Percentiles rank a stretch among this genome's conserved stretches.
These are phyloP conservation scores for Populus deltoides DNA, from an alignment of 345 rosid species.

Conservation along the genomic window DNA sequence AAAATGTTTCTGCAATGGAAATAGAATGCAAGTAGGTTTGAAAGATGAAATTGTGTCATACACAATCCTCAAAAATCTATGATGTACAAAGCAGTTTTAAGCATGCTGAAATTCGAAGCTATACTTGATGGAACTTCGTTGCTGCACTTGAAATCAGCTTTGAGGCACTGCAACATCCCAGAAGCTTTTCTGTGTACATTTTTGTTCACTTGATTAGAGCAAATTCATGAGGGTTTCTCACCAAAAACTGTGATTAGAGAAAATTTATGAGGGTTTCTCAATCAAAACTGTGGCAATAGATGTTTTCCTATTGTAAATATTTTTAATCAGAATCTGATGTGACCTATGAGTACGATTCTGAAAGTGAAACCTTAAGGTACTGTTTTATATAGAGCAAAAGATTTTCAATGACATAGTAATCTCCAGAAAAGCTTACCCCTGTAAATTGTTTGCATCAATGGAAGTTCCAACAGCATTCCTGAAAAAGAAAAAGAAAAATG, in stretches of 20 bases:
- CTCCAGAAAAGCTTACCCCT: slow-evolving; percentile 22
- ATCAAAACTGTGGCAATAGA: background rate
- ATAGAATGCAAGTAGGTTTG: background rate
- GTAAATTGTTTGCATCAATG: slow-evolving; percentile 30
- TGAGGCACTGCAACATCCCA: slow-evolving; percentile 46
- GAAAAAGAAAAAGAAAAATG: slow-evolving; percentile 14
- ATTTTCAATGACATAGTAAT: background rate
- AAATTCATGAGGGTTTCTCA: background rate
- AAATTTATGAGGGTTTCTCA: background rate
- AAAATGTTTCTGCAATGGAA: slow-evolving; percentile 45
- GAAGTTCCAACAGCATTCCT: slow-evolving; percentile 53
- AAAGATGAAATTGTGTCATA: background rate
- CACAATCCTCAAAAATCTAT: background rate
- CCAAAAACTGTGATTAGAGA: background rate
- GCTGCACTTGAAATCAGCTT: slow-evolving; percentile 34
- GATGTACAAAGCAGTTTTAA: background rate
- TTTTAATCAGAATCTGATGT: background rate
- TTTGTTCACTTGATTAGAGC: background rate
- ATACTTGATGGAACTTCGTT: slow-evolving; percentile 37
- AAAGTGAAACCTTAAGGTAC: background rate
- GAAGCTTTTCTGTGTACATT: slow-evolving; percentile 37
- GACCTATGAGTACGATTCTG: background rate
- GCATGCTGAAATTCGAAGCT: background rate
- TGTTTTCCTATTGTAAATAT: background rate
- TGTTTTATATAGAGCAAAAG: background rate